phyloP scores from a whole-genome alignment of 116 monocot species.

The Papilionanthe hybrid region DNA sequence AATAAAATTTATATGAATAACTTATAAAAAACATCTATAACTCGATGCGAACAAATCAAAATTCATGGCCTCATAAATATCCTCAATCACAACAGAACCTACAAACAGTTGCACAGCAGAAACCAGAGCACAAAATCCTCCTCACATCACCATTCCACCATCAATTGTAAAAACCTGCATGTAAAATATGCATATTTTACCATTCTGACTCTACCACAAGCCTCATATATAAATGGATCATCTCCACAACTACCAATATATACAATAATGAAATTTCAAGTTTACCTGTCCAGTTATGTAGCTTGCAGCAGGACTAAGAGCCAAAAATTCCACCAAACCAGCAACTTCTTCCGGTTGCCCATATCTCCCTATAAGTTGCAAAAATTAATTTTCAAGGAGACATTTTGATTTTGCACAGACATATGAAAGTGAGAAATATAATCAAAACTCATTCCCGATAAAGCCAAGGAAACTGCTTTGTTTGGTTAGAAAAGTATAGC shows the following conservation, averaged over 20 bases:
- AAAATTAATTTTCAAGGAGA: background rate
- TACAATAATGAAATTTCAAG: background rate
- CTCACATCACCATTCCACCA: conserved; percentile 5
- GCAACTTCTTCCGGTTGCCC: conserved; percentile 86
- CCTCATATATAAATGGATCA: background rate
- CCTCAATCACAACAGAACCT: too few species aligned
- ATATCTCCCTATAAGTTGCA: conserved; percentile 45
- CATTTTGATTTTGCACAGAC: background rate
- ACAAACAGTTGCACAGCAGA: too few species aligned
- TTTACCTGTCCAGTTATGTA: conserved; percentile 93
- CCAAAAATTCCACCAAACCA: conserved; percentile 81
- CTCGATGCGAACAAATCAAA: too few species aligned
- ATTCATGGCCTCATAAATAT: too few species aligned
- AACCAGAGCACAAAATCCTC: too few species aligned
- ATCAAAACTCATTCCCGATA: background rate
- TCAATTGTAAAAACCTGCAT: conserved; percentile 1
- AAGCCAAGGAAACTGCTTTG: background rate
- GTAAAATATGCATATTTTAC: background rate
- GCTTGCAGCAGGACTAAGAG: conserved; percentile 61
- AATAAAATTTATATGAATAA: too few species aligned
- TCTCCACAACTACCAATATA: background rate
- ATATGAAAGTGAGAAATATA: background rate
- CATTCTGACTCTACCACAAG: background rate
- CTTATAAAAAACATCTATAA: too few species aligned
- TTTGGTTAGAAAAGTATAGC: background rate